Conservation (phyloP, 805 yeast genomes). For the Ogataea glucozyma region DNA sequence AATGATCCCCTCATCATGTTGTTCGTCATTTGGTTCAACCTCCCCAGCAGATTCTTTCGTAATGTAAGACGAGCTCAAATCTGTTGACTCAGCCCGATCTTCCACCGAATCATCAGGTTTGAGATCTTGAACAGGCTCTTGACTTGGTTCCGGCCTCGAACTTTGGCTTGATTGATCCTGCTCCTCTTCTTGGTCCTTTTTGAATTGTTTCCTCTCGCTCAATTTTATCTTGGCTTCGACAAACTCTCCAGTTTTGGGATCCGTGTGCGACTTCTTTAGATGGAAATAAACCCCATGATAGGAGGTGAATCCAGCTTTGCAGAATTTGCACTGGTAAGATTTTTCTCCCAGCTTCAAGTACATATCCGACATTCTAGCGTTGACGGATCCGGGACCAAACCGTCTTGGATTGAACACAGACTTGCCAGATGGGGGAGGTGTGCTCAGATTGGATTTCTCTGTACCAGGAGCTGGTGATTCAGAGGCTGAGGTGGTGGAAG, state of each 20-base stretch:
- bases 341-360: slow-evolving; percentile 19
- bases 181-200: neutral
- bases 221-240: slow-evolving; percentile 15
- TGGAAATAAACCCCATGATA: slow-evolving; percentile 31
- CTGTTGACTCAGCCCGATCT: no score
- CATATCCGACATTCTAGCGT: slow-evolving; percentile 21
- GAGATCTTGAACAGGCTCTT: no score
- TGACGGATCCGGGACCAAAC: slow-evolving; percentile 18
- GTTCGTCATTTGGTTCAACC: no score
- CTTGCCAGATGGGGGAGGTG: neutral
- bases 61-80: no score
- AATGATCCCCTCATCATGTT: no score
- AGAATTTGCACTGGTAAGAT: slow-evolving; percentile 21
- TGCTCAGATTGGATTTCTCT: neutral
- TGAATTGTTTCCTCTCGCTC: slow-evolving; percentile 12
- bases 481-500: slow-evolving; percentile 6
- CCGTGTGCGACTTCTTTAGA: slow-evolving; percentile 23
- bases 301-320: slow-evolving; percentile 20
- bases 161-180: no score
- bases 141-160: no score
- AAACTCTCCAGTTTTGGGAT: slow-evolving; percentile 21
- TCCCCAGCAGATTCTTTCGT: no score
- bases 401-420: slow-evolving; percentile 11
- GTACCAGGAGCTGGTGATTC: slow-evolving; percentile 5
- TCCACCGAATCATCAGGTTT: no score